Base-by-base conservation (phyloP, 148 eudicot species). In the Nyssa sinensis region DNA sequence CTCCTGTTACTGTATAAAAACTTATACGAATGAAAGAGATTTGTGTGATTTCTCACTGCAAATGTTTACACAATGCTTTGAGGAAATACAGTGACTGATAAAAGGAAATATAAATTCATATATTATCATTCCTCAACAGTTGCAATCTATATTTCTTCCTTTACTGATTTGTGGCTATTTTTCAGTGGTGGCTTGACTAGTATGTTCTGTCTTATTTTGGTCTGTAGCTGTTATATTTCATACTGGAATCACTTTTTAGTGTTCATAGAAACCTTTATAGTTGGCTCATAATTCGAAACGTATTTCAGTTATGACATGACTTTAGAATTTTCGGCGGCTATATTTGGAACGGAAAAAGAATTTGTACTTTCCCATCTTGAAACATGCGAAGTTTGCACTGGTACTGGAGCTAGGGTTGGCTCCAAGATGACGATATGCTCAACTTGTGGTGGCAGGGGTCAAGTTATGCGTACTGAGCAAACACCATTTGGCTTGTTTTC, bases 401-500 rank as follows among this genome's bases (percentile, higher is more conserved):
- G 99, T 28, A 92, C 88, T 71, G 99, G 99, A 78, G 99, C 99
- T 71, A 95, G 88, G 81, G 83, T 84, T 69, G 99, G 96, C 64
- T 89, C 99, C 76, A 95, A 90, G 87, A 83, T 88, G 91, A 89
- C 93, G 74, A 84, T 95, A 83, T 95, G 97, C 82, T 90, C 99
- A 34, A 89, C 99, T 30, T 95, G 99, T 83, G 99, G 99, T 31
- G 99, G 99, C 57, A 88, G 96, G 79, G 99, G 99, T 81, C 99
- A 95, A 83, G 99, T 95, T 77, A 92, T 95, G 99, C 88, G 99
- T 75, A 95, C 99, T 37, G 99, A 95, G 83, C 99, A 90, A 86
- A 95, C 99, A 61, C 96, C 99, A 68, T 95, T 95, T 86, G 99
- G 99, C 70, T 73, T 89, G 82, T 95, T 92, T 82, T 95, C 97